phyloP scores from a whole-genome alignment of 2,329 filamentous ascomycete species.

The Fusarium tuaranense region DNA sequence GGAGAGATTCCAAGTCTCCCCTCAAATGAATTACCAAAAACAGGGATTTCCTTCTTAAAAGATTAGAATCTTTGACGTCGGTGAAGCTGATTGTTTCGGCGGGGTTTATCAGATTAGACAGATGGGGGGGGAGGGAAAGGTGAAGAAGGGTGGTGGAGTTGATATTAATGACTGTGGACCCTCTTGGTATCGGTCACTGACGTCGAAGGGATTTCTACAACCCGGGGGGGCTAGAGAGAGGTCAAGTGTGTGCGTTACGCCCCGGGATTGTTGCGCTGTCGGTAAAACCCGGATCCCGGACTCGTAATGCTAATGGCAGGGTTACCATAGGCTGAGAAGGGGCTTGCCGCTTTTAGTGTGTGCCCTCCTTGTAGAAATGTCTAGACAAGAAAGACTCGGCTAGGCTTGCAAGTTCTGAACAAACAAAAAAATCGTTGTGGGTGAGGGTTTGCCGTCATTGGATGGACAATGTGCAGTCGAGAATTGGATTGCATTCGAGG shows the following conservation, averaged over 20 bases:
- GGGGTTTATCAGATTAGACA: not conserved
- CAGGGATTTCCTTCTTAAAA: not conserved
- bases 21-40: not conserved
- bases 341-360: conserved; percentile 30
- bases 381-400: conserved; percentile 19
- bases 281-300: conserved; percentile 42
- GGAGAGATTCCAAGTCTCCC: conserved; percentile 1
- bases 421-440: not conserved
- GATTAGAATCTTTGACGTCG: not conserved
- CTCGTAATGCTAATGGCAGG: conserved; percentile 49
- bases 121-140: not conserved
- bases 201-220: conserved; percentile 35
- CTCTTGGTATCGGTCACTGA: conserved; percentile 34
- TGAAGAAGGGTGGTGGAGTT: conserved; percentile 15
- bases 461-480: conserved; percentile 18
- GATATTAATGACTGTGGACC: not conserved
- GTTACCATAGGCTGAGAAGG: conserved; percentile 47
- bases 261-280: conserved; percentile 17
- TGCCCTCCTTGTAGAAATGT: not conserved
- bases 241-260: not conserved
- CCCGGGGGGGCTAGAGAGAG: conserved; percentile 1
- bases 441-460: conserved; percentile 26
- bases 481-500: not conserved
- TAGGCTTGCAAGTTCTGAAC: conserved; percentile 26
- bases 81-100: conserved; percentile 6